Percentiles rank a stretch among this genome's conserved stretches.
These are phyloP conservation scores for Discostella stelligeroides DNA, from an alignment of 108 stramenopile species.

Conservation along the genomic window DNA sequence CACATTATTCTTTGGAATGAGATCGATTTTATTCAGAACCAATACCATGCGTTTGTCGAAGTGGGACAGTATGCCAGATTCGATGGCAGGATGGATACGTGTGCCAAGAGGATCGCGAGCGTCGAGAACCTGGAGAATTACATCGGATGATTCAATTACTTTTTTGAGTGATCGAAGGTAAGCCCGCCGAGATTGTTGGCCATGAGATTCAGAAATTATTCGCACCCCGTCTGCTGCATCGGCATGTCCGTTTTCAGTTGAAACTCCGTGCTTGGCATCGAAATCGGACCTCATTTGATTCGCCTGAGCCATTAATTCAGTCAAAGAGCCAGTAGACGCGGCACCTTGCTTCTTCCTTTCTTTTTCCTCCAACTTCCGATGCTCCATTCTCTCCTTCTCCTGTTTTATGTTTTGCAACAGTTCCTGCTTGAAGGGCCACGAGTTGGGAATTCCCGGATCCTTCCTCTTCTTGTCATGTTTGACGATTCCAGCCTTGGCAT, in stretches of 20 bases:
- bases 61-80: slow-evolving; percentile 84
- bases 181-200: slow-evolving; percentile 57
- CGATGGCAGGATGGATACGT: slow-evolving; percentile 87
- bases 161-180: slow-evolving; percentile 94
- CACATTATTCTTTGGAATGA: slow-evolving; percentile 96
- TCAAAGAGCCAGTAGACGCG: slow-evolving; percentile 1
- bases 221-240: neutral
- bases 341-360: slow-evolving; percentile 47
- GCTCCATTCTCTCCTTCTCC: slow-evolving; percentile 79
- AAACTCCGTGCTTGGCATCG: slow-evolving; percentile 31
- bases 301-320: slow-evolving; percentile 38
- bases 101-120: slow-evolving; percentile 97
- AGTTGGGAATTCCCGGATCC: slow-evolving; percentile 99
- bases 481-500: slow-evolving; percentile 67
- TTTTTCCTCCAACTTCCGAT: slow-evolving; percentile 70
- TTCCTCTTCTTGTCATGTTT: slow-evolving; percentile 78
- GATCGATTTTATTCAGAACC: slow-evolving; percentile 99
- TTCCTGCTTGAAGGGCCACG: slow-evolving; percentile 98
- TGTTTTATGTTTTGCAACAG: slow-evolving; percentile 85
- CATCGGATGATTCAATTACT: slow-evolving; percentile 95
- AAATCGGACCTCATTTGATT: slow-evolving; percentile 60
- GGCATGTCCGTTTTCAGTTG: neutral
- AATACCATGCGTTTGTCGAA: slow-evolving; percentile 94
- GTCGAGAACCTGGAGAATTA: slow-evolving; percentile 97
- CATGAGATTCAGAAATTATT: slow-evolving; percentile 39